Conservation (phyloP, 208 protist genomes). For the Crithidia expoeki region DNA sequence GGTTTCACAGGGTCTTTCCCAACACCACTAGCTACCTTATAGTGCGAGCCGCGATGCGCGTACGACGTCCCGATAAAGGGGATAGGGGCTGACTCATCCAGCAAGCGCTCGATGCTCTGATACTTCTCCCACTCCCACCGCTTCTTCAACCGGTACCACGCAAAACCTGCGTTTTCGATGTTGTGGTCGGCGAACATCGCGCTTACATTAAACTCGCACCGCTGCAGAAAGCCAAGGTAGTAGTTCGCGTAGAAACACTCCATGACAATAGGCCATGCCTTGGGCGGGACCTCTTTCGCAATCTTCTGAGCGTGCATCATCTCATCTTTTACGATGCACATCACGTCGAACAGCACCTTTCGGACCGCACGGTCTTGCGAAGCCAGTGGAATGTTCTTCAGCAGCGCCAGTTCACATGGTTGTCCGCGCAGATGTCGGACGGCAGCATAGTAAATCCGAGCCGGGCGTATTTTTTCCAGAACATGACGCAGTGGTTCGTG, state of each 20-base stretch:
- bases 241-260: conserved; percentile 89
- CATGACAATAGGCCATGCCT: conserved; percentile 86
- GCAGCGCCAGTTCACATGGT: conserved; percentile 86
- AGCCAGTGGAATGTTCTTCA: conserved; percentile 85
- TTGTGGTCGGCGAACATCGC: conserved; percentile 90
- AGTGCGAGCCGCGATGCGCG: conserved; percentile 55
- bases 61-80: conserved; percentile 66
- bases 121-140: conserved; percentile 78
- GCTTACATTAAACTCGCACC: conserved; percentile 85
- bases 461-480: conserved; percentile 91
- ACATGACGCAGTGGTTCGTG: conserved; percentile 90
- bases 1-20: not conserved
- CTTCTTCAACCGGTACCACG: conserved; percentile 87
- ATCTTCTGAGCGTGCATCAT: conserved; percentile 84
- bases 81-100: conserved; percentile 75
- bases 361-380: conserved; percentile 80
- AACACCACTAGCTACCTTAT: conserved; percentile 60
- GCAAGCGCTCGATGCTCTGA: conserved; percentile 74
- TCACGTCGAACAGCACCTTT: conserved; percentile 78
- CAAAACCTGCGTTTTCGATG: conserved; percentile 83
- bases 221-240: conserved; percentile 86
- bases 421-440: conserved; percentile 86
- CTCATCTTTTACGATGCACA: conserved; percentile 86
- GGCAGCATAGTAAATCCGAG: conserved; percentile 91
- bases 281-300: conserved; percentile 61